A percentile compares a stretch with the other conserved stretches of the same genome.
phyloP scores from a whole-genome alignment of 495 filamentous ascomycete species.

The Wilcoxina mikolae region DNA sequence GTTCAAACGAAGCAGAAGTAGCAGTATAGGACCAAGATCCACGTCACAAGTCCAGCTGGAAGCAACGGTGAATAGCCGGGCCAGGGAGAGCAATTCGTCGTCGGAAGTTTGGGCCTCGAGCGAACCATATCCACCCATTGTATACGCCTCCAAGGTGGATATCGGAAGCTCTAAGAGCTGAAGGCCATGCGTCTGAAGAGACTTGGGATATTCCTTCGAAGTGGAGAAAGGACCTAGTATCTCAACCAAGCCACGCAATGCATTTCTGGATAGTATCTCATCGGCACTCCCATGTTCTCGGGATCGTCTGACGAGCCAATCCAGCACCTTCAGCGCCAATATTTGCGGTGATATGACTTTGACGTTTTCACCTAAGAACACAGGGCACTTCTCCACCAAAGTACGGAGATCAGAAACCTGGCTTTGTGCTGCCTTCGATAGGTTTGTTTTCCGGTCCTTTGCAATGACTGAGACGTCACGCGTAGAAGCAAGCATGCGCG shows the following conservation, averaged over 20 bases:
- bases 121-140: constrained; percentile 22
- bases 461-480: constrained; percentile 40
- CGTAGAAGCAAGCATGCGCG: constrained; percentile 37
- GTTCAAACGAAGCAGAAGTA: constrained; percentile 49
- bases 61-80: constrained; percentile 18
- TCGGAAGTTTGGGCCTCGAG: constrained; percentile 15
- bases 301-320: constrained; percentile 42
- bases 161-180: constrained; percentile 35
- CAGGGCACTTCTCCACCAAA: constrained; percentile 35
- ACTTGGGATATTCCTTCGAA: constrained; percentile 27
- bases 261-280: constrained; percentile 38
- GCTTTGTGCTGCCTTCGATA: constrained; percentile 47
- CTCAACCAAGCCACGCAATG: constrained; percentile 38
- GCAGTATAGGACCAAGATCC: constrained; percentile 19
- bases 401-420: constrained; percentile 40
- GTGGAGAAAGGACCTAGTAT: constrained; percentile 30
- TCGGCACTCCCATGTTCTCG: constrained; percentile 35
- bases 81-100: constrained; percentile 16
- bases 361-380: constrained; percentile 44
- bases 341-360: constrained; percentile 44
- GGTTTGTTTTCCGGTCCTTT: constrained; percentile 51
- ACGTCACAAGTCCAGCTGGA: constrained; percentile 4
- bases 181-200: constrained; percentile 21
- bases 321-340: constrained; percentile 48
- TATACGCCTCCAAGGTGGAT: constrained; percentile 51